Conservation (phyloP, 2,329 filamentous ascomycete genomes). For the Hymenoscyphus infarciens region DNA sequence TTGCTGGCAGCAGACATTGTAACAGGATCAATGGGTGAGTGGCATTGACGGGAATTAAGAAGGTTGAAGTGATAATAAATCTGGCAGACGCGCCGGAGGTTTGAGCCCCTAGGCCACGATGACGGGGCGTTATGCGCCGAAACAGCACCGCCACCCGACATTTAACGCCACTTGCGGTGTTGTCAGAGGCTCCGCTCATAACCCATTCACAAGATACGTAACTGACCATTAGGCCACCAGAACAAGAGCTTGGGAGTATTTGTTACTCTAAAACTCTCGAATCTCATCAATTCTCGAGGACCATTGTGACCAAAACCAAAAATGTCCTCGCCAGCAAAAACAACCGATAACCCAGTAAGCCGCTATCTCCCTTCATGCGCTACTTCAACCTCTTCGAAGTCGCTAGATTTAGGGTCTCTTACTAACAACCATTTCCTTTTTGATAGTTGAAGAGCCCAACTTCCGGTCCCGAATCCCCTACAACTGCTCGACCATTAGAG, state of each 20-base stretch:
- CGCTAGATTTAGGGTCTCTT: conserved; percentile 10
- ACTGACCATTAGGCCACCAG: not conserved
- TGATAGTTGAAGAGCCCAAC: conserved; percentile 29
- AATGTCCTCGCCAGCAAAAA: conserved; percentile 26
- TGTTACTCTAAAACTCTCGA: not conserved
- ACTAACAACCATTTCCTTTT: conserved; percentile 11
- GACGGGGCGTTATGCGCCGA: conserved; percentile 1
- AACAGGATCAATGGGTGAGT: conserved; percentile 32
- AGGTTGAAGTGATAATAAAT: not conserved
- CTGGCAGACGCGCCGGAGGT: not conserved
- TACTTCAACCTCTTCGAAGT: conserved; percentile 7
- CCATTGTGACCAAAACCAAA: not conserved
- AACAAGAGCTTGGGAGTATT: not conserved
- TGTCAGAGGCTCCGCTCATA: conserved; percentile 1
- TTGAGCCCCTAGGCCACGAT: not conserved
- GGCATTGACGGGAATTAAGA: conserved; percentile 28
- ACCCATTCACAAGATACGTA: not conserved
- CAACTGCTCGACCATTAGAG: conserved; percentile 61
- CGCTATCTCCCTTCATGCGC: conserved; percentile 27
- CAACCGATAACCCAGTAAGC: conserved; percentile 41
- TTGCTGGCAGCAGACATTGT: conserved; percentile 28
- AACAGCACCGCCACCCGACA: not conserved
- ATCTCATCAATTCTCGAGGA: not conserved
- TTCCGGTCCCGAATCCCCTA: conserved; percentile 58
- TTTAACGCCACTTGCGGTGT: not conserved